Base-by-base conservation (phyloP, 2,329 filamentous ascomycete species). In the Elsinoe batatas region DNA sequence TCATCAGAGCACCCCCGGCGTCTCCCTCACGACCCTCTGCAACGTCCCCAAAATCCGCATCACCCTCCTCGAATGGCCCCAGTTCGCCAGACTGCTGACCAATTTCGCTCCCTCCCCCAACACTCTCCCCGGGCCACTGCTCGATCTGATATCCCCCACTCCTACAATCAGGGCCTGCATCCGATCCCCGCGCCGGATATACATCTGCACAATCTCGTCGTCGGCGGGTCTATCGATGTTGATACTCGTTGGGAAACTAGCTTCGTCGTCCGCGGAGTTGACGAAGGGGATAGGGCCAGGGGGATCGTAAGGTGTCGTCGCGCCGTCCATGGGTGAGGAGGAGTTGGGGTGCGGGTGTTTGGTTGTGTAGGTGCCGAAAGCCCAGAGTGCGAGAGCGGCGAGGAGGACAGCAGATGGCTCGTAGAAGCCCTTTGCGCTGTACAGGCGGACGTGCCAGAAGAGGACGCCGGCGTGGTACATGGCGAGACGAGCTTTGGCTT, bases 291-390 rank as follows among this genome's bases (percentile, higher is more conserved):
- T 38, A n/a, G 47, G 47, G 15, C 42, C 53, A 13, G 32, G 38
- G 12, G 42, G 38, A 36, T 97, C 93, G 72, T 98, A 98, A 1
- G 93, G 93, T 6, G 93, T 98, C 37, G 90, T 88, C 55, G 89
- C 88, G 62, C 93, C 93, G 59, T 77, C 75, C 44, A 85, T 78
- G 59, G 85, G 83, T 57, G 61, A 64, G 11, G 85, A 84, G 71
- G 91, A 84, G 53, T 42, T 44, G 12, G 42, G 38, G 18, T 20
- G 18, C 7, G 53, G 53, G 37, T 55, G 53, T 12, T 47, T 55
- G 17, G 53, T 42, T 8, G 60, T 49, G 38, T 62, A 67, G 5
- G 61, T 66, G 2, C 71, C 67, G 58, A 75, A 86, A 0, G 79
- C 78, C 85, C 85, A 88, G 11, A 88, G 68, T 0, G 79, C 78